These are phyloP conservation scores for Polygonum aviculare DNA, from an alignment of 148 eudicot genomes.

Conservation along the genomic window DNA sequence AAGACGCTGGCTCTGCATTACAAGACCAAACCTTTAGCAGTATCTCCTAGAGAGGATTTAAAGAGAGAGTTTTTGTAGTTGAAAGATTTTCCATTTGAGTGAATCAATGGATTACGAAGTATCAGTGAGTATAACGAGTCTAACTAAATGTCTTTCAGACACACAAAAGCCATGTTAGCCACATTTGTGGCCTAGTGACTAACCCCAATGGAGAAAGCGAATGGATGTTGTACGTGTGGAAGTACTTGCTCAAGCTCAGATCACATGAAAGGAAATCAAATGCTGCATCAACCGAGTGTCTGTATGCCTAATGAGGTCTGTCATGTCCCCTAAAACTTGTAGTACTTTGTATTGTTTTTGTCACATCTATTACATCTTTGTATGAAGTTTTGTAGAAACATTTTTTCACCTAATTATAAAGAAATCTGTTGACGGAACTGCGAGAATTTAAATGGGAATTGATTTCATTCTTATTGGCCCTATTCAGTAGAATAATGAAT, in stretches of 20 bases:
- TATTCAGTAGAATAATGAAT: background rate
- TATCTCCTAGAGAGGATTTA: too few species aligned
- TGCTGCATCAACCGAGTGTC: background rate
- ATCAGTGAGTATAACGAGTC: too few species aligned
- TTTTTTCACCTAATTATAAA: background rate
- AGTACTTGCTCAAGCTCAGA: background rate
- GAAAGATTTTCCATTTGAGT: too few species aligned
- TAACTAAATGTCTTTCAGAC: too few species aligned
- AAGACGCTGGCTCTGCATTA: conserved; percentile 71
- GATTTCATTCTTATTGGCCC: background rate
- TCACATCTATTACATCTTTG: background rate
- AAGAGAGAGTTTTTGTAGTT: too few species aligned
- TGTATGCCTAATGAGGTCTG: background rate
- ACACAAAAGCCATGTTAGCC: too few species aligned
- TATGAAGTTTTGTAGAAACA: background rate
- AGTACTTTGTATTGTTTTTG: background rate
- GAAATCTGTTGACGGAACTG: background rate
- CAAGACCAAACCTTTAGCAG: conserved; percentile 18
- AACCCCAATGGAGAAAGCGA: too few species aligned
- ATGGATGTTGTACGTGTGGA: background rate
- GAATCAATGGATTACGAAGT: too few species aligned
- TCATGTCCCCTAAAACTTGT: background rate
- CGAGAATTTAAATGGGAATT: background rate
- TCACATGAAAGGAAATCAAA: background rate
- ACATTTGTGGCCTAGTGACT: too few species aligned